Percentiles rank a stretch among this genome's conserved stretches.
Evolutionary conservation across 208 protist species (phyloP).

Genomic region (Herpetomonas muscarum): DNA sequence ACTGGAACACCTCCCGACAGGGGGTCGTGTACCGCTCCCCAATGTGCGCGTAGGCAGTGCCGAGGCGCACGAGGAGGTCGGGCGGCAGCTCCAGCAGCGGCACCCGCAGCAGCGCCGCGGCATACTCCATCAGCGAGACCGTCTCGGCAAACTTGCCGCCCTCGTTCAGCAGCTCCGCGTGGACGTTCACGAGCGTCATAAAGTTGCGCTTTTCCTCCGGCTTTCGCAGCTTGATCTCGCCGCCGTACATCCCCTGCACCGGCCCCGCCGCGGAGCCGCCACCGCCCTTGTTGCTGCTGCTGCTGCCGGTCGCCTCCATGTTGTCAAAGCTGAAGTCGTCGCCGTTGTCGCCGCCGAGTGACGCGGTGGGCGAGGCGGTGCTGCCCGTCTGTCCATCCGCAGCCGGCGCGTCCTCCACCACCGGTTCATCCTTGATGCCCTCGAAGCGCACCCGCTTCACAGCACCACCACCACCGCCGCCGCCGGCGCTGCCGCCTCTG

Average conservation of each 20-base stretch:
- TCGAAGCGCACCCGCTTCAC: constrained; percentile 64
- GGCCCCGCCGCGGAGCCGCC: background rate
- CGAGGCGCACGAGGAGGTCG: constrained; percentile 77
- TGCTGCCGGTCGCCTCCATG: background rate
- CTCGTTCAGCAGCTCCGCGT: constrained; percentile 85
- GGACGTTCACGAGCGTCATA: constrained; percentile 84
- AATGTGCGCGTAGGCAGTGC: constrained; percentile 76
- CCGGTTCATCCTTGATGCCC: constrained; percentile 14
- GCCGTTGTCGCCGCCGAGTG: constrained; percentile 8
- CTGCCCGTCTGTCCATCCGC: background rate
- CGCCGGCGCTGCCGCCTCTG: constrained; percentile 2
- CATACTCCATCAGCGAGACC: constrained; percentile 59
- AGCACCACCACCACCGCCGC: constrained; percentile 8
- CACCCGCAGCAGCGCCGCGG: constrained; percentile 58
- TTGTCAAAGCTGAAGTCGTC: constrained; percentile 29
- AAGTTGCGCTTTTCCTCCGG: constrained; percentile 59
- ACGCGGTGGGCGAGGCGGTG: background rate
- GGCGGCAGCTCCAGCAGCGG: constrained; percentile 75
- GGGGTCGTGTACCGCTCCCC: constrained; percentile 45
- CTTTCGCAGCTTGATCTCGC: constrained; percentile 40
- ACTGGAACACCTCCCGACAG: constrained; percentile 75
- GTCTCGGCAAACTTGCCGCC: constrained; percentile 74
- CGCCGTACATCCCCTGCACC: constrained; percentile 41
- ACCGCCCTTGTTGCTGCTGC: background rate
- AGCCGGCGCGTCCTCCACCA: constrained; percentile 1